phyloP scores from a whole-genome alignment of 805 yeast species.

The Saturnispora saitoi region DNA sequence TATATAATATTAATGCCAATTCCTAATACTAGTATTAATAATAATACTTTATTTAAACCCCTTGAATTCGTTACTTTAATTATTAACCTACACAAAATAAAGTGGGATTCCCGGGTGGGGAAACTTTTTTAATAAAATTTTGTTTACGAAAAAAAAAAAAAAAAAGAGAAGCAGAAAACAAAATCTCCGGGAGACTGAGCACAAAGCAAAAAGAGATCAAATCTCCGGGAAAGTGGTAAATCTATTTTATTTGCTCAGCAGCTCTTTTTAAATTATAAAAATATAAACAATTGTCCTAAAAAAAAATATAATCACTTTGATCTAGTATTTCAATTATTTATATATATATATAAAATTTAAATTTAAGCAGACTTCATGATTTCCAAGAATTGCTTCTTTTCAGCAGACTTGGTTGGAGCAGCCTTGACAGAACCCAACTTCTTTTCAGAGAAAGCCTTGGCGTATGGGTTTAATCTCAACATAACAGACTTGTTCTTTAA shows the following conservation, averaged over 20 bases:
- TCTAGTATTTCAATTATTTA: neutral
- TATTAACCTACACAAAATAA: neutral
- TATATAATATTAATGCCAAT: neutral
- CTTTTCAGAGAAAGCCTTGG: constrained; percentile 91
- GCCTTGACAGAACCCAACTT: constrained; percentile 79
- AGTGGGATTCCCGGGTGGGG: constrained; percentile 1
- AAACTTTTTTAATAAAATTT: neutral
- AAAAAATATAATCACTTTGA: too few relatives aligned
- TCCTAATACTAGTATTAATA: neutral
- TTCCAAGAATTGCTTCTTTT: constrained; percentile 61
- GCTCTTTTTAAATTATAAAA: too few relatives aligned
- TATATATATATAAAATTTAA: neutral
- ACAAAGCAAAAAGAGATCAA: neutral
- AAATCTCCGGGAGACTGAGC: neutral
- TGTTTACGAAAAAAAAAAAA: constrained; percentile 1
- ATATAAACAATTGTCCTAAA: too few relatives aligned
- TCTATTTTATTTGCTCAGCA: too few relatives aligned
- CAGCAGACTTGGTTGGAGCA: constrained; percentile 47
- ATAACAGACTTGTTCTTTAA: constrained; percentile 98
- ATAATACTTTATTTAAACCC: neutral
- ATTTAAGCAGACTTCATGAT: constrained; percentile 55
- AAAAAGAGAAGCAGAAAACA: neutral
- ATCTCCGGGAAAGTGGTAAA: neutral
- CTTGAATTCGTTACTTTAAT: neutral
- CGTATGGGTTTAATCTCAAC: constrained; percentile 99